Evolutionary conservation across 495 filamentous ascomycete species (phyloP).

Genomic region (Xylaria sp.): DNA sequence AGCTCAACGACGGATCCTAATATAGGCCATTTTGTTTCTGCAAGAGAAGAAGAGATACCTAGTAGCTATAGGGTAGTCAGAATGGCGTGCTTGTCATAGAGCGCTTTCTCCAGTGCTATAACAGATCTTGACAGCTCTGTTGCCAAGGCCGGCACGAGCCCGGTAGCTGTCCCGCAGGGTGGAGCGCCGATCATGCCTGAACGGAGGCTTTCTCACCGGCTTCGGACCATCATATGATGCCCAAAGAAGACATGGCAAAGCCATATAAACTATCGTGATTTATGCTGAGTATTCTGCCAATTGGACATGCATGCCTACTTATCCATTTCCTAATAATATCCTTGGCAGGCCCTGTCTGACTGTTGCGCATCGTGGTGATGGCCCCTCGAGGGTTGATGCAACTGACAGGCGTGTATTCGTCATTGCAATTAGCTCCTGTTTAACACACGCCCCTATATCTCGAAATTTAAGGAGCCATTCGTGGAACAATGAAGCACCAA

Average conservation of each 20-base stretch:
- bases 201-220: constrained; percentile 26
- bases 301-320: constrained; percentile 6
- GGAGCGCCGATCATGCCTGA: constrained; percentile 23
- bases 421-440: not conserved
- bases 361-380: not conserved
- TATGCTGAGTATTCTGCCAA: constrained; percentile 1
- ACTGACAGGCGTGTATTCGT: not conserved
- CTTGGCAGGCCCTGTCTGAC: not conserved
- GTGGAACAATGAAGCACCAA: constrained; percentile 20
- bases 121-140: not conserved
- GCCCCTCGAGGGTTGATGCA: not conserved
- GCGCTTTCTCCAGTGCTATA: not conserved
- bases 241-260: not conserved
- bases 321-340: not conserved
- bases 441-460: not conserved
- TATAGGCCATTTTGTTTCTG: too few relatives aligned
- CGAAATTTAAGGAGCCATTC: not conserved
- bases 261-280: not conserved
- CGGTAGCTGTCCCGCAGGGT: constrained; percentile 1
- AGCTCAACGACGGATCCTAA: too few relatives aligned
- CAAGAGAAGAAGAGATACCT: too few relatives aligned
- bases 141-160: constrained; percentile 3
- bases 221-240: constrained; percentile 4
- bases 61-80: not conserved
- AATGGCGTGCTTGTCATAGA: too few relatives aligned